phyloP scores from a whole-genome alignment of 305 asterid genomes.

The Fraxinus baroniana region DNA sequence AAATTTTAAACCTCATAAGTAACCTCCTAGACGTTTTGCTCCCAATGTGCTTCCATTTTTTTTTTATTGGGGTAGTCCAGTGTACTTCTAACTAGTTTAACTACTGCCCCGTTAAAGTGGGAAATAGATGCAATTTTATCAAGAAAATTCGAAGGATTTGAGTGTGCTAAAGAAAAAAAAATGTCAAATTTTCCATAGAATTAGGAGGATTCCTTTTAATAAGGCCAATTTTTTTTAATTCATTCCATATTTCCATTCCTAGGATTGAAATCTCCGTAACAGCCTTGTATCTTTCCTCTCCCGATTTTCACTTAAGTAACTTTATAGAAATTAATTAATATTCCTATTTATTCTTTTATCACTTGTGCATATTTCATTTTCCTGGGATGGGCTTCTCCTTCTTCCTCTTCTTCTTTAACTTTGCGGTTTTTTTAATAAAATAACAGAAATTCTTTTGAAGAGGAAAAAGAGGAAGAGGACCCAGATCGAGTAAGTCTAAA shows the following conservation, averaged over 20 bases:
- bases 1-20: too few species aligned
- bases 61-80: neutral
- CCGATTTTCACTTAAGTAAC: neutral
- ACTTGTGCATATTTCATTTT: neutral
- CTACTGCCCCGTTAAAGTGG: neutral
- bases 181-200: neutral
- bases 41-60: too few species aligned
- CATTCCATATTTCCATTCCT: neutral
- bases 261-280: neutral
- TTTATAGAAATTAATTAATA: neutral
- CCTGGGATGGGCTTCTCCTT: neutral
- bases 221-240: neutral
- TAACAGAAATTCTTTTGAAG: constrained; percentile 13
- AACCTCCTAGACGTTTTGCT: too few species aligned
- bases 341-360: neutral
- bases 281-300: neutral
- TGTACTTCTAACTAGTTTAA: neutral
- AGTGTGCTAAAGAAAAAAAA: neutral
- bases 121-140: neutral
- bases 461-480: constrained; percentile 20
- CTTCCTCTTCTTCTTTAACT: constrained; percentile 9
- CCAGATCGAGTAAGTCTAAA: constrained; percentile 52
- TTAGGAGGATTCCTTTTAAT: neutral
- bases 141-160: neutral
- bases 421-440: constrained; percentile 17